A percentile compares a stretch with the other conserved stretches of the same genome.
These are phyloP conservation scores for Ustilaginoidea virens DNA, from an alignment of 2,329 filamentous ascomycete genomes.

Conservation along the genomic window DNA sequence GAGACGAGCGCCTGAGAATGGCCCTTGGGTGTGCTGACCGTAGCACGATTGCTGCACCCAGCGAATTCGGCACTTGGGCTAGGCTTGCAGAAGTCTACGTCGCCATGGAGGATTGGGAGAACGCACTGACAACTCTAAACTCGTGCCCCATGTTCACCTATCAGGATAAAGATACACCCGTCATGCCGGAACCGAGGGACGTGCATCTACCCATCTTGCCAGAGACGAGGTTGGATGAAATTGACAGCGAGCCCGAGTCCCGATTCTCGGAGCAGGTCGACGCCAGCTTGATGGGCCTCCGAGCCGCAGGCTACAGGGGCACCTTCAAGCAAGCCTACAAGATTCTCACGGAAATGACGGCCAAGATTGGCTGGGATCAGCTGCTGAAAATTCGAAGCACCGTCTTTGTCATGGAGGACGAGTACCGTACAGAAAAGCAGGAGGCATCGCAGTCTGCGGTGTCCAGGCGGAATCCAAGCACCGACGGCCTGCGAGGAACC, in stretches of 20 bases:
- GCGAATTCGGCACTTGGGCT: slow-evolving; percentile 95
- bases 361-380: slow-evolving; percentile 96
- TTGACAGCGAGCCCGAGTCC: slow-evolving; percentile 77
- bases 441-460: slow-evolving; percentile 32
- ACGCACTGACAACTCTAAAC: slow-evolving; percentile 87
- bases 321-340: slow-evolving; percentile 93
- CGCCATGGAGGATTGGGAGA: slow-evolving; percentile 87
- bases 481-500: slow-evolving; percentile 58
- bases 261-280: slow-evolving; percentile 77
- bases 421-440: slow-evolving; percentile 82
- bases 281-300: slow-evolving; percentile 68
- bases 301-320: slow-evolving; percentile 80
- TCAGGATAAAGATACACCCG: slow-evolving; percentile 89
- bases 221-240: slow-evolving; percentile 86
- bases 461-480: slow-evolving; percentile 59
- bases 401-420: slow-evolving; percentile 99
- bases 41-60: slow-evolving; percentile 86
- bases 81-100: slow-evolving; percentile 88
- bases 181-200: slow-evolving; percentile 85
- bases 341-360: slow-evolving; percentile 87
- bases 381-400: slow-evolving; percentile 87
- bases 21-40: slow-evolving; percentile 88
- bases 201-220: slow-evolving; percentile 75
- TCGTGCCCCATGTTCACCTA: slow-evolving; percentile 99
- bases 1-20: slow-evolving; percentile 59